Evolutionary conservation across 2,329 filamentous ascomycete species (phyloP).

Genomic region (Aspergillus tubingensis): DNA sequence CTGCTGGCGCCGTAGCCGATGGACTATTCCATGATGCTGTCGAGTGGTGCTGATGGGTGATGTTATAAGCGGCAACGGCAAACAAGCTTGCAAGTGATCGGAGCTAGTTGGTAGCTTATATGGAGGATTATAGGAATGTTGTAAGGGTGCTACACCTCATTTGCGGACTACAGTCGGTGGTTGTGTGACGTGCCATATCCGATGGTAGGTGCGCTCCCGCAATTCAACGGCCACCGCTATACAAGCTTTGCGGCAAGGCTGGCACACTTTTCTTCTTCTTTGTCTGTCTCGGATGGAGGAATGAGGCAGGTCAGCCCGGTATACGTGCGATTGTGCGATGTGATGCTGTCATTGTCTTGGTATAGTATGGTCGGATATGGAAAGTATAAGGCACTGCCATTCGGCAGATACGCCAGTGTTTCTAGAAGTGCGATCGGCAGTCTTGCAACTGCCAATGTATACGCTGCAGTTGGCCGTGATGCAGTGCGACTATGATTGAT

Average conservation of each 20-base stretch:
- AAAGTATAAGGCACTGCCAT: too few relatives aligned
- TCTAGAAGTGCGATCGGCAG: not conserved
- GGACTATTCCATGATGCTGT: not conserved
- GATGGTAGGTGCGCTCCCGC: not conserved
- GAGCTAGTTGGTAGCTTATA: not conserved
- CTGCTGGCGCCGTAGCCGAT: conserved; percentile 1
- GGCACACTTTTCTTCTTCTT: not conserved
- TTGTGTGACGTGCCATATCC: not conserved
- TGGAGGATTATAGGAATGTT: not conserved
- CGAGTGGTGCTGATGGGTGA: too few relatives aligned
- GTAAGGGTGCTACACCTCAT: not conserved
- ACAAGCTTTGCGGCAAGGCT: not conserved
- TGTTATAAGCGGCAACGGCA: not conserved
- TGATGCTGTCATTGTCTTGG: not conserved
- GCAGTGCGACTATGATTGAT: not conserved
- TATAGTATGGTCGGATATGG: not conserved
- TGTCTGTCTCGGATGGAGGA: not conserved
- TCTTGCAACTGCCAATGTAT: not conserved
- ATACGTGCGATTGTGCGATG: not conserved
- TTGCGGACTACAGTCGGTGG: not conserved
- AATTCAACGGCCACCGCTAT: not conserved
- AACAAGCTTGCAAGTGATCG: not conserved
- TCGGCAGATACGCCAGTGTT: not conserved
- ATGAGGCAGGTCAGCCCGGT: not conserved
- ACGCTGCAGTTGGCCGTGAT: not conserved